Conservation (phyloP, 169 alveolate species). For the Fabrea salina region DNA sequence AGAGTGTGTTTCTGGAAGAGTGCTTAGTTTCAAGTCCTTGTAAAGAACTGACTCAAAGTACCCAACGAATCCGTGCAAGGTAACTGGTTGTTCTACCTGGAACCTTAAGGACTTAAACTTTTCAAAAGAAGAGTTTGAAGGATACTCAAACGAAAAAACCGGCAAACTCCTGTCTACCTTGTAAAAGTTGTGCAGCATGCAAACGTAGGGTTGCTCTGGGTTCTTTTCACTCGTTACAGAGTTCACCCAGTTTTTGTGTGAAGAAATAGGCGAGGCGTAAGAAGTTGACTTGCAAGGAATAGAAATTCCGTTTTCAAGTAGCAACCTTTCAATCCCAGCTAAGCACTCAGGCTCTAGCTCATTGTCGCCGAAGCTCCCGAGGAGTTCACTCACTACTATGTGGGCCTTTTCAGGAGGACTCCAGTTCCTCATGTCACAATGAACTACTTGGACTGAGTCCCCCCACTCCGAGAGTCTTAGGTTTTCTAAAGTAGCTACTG, state of each 20-base stretch:
- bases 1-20: constrained; percentile 68
- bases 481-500: constrained; percentile 61
- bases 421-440: constrained; percentile 69
- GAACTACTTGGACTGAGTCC: constrained; percentile 45
- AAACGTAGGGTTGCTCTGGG: constrained; percentile 67
- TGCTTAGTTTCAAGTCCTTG: constrained; percentile 57
- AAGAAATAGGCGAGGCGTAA: constrained; percentile 67
- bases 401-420: constrained; percentile 56
- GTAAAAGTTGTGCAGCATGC: constrained; percentile 45
- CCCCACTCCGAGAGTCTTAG: no score
- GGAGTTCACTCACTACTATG: constrained; percentile 72
- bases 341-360: constrained; percentile 86
- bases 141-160: constrained; percentile 67
- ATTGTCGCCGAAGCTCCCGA: constrained; percentile 88
- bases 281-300: constrained; percentile 70
- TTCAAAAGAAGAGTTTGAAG: constrained; percentile 35
- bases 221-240: constrained; percentile 30
- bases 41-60: constrained; percentile 70
- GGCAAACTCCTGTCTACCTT: constrained; percentile 51
- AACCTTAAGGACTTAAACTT: constrained; percentile 11
- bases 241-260: constrained; percentile 64
- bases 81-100: constrained; percentile 32
- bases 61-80: constrained; percentile 81
- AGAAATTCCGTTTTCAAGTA: constrained; percentile 64
- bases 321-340: constrained; percentile 56